Evolutionary conservation across 345 rosid genomes (phyloP).

Genomic region (Arabis alpina): DNA sequence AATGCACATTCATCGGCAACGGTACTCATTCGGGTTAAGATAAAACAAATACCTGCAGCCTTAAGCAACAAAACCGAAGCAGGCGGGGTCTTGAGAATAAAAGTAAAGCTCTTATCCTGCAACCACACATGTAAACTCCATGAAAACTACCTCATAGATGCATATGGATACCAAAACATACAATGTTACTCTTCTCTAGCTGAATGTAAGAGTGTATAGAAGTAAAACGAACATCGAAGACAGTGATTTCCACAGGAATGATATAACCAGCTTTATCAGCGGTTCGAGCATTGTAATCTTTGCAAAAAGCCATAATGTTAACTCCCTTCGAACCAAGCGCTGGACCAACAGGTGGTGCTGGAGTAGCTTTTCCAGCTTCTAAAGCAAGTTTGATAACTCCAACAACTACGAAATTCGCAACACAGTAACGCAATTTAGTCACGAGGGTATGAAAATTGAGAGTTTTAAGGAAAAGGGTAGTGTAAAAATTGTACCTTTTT

Average conservation of each 20-base stretch:
- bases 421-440: neutral
- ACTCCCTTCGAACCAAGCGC: conserved; percentile 92
- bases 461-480: conserved; percentile 19
- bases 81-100: conserved; percentile 93
- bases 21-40: neutral
- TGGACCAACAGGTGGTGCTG: conserved; percentile 95
- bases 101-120: conserved; percentile 95
- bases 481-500: conserved; percentile 59
- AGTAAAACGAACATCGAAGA: conserved; percentile 67
- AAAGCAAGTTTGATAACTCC: conserved; percentile 86
- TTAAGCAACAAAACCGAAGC: conserved; percentile 93
- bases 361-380: conserved; percentile 96
- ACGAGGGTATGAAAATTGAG: neutral
- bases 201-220: no score
- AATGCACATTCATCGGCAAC: conserved; percentile 5
- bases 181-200: no score
- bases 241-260: conserved; percentile 96
- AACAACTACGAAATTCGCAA: conserved; percentile 62
- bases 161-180: no score
- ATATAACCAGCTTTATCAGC: conserved; percentile 94
- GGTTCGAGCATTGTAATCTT: conserved; percentile 95
- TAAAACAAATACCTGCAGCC: conserved; percentile 74
- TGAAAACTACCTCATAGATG: conserved; percentile 12
- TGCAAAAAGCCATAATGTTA: conserved; percentile 90
- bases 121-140: conserved; percentile 26